Evolutionary conservation across 108 stramenopile species (phyloP).

Genomic region (Skeletonema tropicum): DNA sequence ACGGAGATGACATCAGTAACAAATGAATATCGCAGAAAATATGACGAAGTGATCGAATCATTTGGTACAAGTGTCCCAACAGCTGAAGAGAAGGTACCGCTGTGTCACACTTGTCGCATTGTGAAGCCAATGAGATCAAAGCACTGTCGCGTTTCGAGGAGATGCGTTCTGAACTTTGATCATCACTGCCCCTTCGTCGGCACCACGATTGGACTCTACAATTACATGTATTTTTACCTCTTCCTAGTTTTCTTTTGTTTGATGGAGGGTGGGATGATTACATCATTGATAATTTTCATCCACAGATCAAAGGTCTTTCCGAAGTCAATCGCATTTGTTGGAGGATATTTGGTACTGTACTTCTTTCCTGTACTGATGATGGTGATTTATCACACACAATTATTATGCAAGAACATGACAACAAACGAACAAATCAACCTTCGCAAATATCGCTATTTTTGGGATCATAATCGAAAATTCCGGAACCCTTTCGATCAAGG

Average conservation of each 20-base stretch:
- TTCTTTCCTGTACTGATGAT: constrained; percentile 63
- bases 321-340: constrained; percentile 37
- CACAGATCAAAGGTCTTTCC: constrained; percentile 35
- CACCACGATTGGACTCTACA: constrained; percentile 93
- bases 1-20: constrained; percentile 49
- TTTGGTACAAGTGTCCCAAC: constrained; percentile 60
- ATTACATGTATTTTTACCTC: constrained; percentile 93
- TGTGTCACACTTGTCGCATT: constrained; percentile 97
- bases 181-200: constrained; percentile 99
- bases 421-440: constrained; percentile 95
- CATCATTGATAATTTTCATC: constrained; percentile 61
- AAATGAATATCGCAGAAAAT: constrained; percentile 60
- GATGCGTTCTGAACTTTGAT: constrained; percentile 96
- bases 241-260: constrained; percentile 73
- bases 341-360: constrained; percentile 69
- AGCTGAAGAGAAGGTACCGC: constrained; percentile 48
- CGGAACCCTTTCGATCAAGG: constrained; percentile 91
- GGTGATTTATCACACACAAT: constrained; percentile 86
- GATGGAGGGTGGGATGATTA: constrained; percentile 49
- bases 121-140: constrained; percentile 92
- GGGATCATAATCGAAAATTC: constrained; percentile 60
- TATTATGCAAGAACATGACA: constrained; percentile 85
- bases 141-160: constrained; percentile 87
- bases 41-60: constrained; percentile 80
- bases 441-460: constrained; percentile 83